These are phyloP conservation scores for Chernovozyma sophiae-reginae DNA, from an alignment of 1,139 yeast genomes.

Conservation along the genomic window DNA sequence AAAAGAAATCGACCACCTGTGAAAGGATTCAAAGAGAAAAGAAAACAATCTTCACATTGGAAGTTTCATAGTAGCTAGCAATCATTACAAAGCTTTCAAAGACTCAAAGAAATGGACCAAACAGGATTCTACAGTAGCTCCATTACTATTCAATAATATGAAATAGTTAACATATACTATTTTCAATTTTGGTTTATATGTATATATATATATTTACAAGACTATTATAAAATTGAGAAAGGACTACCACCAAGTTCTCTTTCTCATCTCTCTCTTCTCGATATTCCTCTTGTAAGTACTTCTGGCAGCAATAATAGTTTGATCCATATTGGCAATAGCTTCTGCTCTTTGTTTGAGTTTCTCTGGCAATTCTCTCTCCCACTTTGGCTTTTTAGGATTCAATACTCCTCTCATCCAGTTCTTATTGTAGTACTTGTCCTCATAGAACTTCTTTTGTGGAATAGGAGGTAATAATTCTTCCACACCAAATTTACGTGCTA, in stretches of 20 bases:
- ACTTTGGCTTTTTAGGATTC: conserved; percentile 74
- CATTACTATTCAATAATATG: no score
- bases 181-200: no score
- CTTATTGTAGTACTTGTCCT: conserved; percentile 70
- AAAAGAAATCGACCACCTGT: no score
- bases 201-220: background rate
- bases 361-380: conserved; percentile 66
- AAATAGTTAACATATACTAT: no score
- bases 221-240: background rate
- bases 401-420: conserved; percentile 75
- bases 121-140: no score
- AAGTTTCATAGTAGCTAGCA: no score
- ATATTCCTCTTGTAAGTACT: conserved; percentile 58
- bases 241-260: conserved; percentile 44
- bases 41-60: no score
- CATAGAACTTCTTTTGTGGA: conserved; percentile 69
- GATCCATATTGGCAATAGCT: conserved; percentile 73
- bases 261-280: conserved; percentile 45
- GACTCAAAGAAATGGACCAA: no score
- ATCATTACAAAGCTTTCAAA: no score
- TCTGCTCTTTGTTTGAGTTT: conserved; percentile 59
- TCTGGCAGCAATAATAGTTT: conserved; percentile 60
- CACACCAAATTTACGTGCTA: conserved; percentile 79
- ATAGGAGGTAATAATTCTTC: conserved; percentile 74
- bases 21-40: no score